Conservation (phyloP, 2,329 filamentous ascomycete genomes). For the Venturia effusa region DNA sequence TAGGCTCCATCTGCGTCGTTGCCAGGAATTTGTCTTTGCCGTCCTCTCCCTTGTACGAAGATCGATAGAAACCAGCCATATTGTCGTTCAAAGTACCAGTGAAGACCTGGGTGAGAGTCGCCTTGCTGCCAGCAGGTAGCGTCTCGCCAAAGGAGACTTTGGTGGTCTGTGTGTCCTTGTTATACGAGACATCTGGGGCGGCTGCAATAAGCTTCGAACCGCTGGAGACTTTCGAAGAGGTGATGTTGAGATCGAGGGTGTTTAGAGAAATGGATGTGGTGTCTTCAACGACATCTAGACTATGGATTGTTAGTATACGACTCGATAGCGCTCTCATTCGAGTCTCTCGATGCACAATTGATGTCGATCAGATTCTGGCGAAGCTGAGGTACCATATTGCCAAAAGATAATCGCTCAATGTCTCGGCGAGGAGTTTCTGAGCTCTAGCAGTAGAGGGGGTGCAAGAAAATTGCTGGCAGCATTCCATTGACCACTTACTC, state of each 20-base stretch:
- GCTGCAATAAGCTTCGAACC: slow-evolving; percentile 48
- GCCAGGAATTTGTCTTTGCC: slow-evolving; percentile 75
- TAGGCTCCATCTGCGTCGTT: slow-evolving; percentile 93
- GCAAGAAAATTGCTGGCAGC: no score
- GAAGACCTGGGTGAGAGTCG: slow-evolving; percentile 67
- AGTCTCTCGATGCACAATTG: background rate
- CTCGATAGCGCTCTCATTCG: background rate
- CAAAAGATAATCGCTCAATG: slow-evolving; percentile 3
- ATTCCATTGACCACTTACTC: slow-evolving; percentile 41
- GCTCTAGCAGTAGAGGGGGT: no score
- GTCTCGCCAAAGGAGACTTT: slow-evolving; percentile 68
- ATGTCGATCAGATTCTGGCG: background rate
- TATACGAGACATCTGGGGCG: slow-evolving; percentile 58
- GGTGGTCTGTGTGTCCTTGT: slow-evolving; percentile 71
- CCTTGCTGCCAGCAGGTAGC: slow-evolving; percentile 65
- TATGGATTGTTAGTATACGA: slow-evolving; percentile 18
- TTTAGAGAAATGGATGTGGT: slow-evolving; percentile 80
- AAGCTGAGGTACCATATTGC: background rate
- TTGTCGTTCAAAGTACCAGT: slow-evolving; percentile 77
- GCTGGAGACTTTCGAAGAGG: slow-evolving; percentile 57
- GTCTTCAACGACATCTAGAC: slow-evolving; percentile 73
- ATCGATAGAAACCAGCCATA: slow-evolving; percentile 96
- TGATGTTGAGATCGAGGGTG: slow-evolving; percentile 75
- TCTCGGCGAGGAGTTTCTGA: background rate
- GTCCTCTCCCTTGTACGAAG: slow-evolving; percentile 75